Conservation (phyloP, 768 basidiomycete species). For the Xerocomus spinulosus region DNA sequence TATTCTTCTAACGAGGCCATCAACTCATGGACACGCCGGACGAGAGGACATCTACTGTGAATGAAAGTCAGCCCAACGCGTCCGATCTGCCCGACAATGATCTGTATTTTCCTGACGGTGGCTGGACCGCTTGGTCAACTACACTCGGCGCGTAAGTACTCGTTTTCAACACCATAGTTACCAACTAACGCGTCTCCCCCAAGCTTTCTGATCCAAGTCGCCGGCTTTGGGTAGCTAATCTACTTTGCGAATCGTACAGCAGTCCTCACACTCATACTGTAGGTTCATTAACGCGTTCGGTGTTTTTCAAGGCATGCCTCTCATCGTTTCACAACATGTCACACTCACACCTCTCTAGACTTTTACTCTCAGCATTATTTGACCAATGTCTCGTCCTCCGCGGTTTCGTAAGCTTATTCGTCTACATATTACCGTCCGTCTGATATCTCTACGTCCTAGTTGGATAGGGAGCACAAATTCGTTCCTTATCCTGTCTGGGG, state of each 20-base stretch:
- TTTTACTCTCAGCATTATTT: slow-evolving; percentile 37
- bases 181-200: not conserved
- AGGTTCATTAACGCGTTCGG: slow-evolving; percentile 37
- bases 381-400: slow-evolving; percentile 32
- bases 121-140: slow-evolving; percentile 23
- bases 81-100: not conserved
- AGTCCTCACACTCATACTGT: not conserved
- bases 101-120: slow-evolving; percentile 21
- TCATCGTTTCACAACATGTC: not conserved
- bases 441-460: slow-evolving; percentile 12
- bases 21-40: slow-evolving; percentile 4
- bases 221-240: slow-evolving; percentile 33
- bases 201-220: slow-evolving; percentile 35
- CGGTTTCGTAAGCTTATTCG: slow-evolving; percentile 30
- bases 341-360: slow-evolving; percentile 23
- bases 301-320: slow-evolving; percentile 35
- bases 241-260: not conserved
- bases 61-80: not conserved
- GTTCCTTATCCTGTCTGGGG: slow-evolving; percentile 40
- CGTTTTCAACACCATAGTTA: not conserved
- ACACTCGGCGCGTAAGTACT: slow-evolving; percentile 21
- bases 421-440: not conserved
- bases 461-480: slow-evolving; percentile 50
- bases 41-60: not conserved
- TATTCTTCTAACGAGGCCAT: not conserved